Evolutionary conservation across 2,329 filamentous ascomycete genomes (phyloP).

Genomic region (Tolypocladium pustulatum): DNA sequence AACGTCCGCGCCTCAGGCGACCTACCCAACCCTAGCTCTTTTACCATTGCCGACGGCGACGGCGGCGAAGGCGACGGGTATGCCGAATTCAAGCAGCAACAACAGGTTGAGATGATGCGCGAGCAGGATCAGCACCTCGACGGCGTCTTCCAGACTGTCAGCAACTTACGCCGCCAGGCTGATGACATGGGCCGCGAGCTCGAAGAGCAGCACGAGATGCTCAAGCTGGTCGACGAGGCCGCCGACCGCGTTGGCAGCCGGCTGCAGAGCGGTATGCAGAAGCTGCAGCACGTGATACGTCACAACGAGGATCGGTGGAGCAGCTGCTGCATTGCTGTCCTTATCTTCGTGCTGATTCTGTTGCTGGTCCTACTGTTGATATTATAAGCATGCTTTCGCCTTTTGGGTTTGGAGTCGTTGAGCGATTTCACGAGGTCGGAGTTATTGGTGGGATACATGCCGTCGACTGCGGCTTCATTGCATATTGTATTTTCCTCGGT

Average conservation of each 20-base stretch:
- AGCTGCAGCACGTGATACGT: constrained; percentile 73
- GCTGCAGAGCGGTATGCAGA: constrained; percentile 76
- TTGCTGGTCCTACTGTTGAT: constrained; percentile 69
- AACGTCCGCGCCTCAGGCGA: constrained; percentile 24
- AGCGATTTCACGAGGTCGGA: background rate
- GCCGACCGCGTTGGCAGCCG: constrained; percentile 82
- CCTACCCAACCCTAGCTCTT: constrained; percentile 42
- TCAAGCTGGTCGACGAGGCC: constrained; percentile 74
- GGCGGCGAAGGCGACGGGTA: constrained; percentile 52
- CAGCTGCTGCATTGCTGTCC: constrained; percentile 79
- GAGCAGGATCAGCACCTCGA: constrained; percentile 92
- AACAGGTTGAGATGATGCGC: constrained; percentile 84
- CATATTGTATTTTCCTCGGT: background rate
- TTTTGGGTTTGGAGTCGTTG: background rate
- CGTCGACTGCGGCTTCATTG: background rate
- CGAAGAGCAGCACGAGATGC: constrained; percentile 85
- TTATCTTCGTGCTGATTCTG: constrained; percentile 83
- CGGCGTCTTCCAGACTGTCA: constrained; percentile 85
- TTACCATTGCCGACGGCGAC: constrained; percentile 40
- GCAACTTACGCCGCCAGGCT: constrained; percentile 80
- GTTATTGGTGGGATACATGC: background rate
- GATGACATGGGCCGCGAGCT: constrained; percentile 93
- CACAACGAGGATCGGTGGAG: constrained; percentile 83
- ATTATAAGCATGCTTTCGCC: constrained; percentile 27
- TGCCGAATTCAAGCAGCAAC: constrained; percentile 77